These are phyloP conservation scores for Saccharomycopsis microspora DNA, from an alignment of 805 yeast genomes.

Conservation along the genomic window DNA sequence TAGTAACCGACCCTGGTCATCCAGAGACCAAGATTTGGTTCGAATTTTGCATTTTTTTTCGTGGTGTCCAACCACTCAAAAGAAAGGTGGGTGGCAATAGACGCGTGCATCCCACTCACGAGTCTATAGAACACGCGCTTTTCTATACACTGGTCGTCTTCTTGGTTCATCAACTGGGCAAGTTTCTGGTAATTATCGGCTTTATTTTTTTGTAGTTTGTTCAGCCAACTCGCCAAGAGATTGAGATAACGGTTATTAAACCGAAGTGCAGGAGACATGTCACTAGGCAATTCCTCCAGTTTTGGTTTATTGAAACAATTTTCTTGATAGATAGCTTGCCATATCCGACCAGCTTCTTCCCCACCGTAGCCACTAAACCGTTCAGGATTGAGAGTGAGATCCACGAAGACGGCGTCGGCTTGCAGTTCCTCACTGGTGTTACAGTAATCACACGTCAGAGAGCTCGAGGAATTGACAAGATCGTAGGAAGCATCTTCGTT, in stretches of 20 bases:
- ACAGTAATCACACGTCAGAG: constrained; percentile 49
- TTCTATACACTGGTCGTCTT: constrained; percentile 59
- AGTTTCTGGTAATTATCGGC: constrained; percentile 13
- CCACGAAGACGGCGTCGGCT: constrained; percentile 71
- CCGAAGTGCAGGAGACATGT: constrained; percentile 12
- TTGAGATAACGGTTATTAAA: constrained; percentile 17
- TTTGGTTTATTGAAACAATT: constrained; percentile 59
- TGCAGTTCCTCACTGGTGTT: constrained; percentile 49
- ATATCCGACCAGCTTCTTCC: constrained; percentile 78
- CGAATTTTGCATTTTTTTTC: constrained; percentile 64
- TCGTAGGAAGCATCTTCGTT: constrained; percentile 43
- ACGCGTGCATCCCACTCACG: constrained; percentile 89
- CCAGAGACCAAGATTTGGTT: constrained; percentile 71
- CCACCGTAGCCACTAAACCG: constrained; percentile 96
- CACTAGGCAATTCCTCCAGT: constrained; percentile 19
- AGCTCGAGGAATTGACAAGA: constrained; percentile 19
- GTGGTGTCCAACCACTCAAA: constrained; percentile 59
- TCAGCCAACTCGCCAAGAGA: constrained; percentile 10
- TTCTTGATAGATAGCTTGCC: constrained; percentile 88
- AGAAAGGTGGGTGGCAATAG: constrained; percentile 85
- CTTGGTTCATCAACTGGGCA: constrained; percentile 21
- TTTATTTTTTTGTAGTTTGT: constrained; percentile 18
- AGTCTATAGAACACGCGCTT: constrained; percentile 81
- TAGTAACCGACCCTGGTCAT: constrained; percentile 83
- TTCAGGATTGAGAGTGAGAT: constrained; percentile 83